phyloP scores from a whole-genome alignment of 208 protist species.

The Leishmania gerbilli region DNA sequence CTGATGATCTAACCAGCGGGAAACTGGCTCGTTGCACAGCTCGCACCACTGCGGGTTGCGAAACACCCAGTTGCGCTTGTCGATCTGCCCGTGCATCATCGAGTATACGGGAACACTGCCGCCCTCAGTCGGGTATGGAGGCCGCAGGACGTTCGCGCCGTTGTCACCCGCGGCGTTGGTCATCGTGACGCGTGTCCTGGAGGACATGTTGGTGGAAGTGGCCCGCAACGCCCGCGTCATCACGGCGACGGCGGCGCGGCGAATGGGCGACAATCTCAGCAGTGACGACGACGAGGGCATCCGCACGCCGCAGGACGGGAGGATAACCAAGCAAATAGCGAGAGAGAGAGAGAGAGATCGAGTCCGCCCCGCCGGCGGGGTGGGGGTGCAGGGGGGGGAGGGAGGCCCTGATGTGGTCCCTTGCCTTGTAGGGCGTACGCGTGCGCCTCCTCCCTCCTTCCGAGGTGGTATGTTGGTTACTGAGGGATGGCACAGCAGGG shows the following conservation, averaged over 20 bases:
- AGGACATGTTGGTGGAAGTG: neutral
- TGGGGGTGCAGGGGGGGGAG: neutral
- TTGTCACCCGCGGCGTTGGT: neutral
- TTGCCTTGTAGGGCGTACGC: neutral
- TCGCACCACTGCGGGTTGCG: conserved; percentile 89
- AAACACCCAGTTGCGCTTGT: conserved; percentile 88
- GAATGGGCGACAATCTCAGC: neutral
- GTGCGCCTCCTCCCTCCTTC: neutral
- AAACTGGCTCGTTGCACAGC: conserved; percentile 89
- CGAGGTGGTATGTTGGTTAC: neutral
- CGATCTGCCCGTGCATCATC: conserved; percentile 76
- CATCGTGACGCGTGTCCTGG: conserved; percentile 13
- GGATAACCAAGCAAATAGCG: neutral
- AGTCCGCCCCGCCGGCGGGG: neutral
- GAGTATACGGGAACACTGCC: conserved; percentile 88
- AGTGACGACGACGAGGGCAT: neutral
- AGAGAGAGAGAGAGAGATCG: neutral
- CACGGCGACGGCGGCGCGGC: conserved; percentile 6
- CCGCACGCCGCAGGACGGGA: neutral
- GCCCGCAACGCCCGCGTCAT: neutral
- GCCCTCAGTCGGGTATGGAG: conserved; percentile 77
- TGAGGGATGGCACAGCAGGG: neutral
- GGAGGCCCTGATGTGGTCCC: neutral
- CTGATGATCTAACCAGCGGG: conserved; percentile 86
- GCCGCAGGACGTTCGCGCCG: conserved; percentile 26